Conservation (phyloP, 768 basidiomycete genomes). For the Jaapia argillacea region DNA sequence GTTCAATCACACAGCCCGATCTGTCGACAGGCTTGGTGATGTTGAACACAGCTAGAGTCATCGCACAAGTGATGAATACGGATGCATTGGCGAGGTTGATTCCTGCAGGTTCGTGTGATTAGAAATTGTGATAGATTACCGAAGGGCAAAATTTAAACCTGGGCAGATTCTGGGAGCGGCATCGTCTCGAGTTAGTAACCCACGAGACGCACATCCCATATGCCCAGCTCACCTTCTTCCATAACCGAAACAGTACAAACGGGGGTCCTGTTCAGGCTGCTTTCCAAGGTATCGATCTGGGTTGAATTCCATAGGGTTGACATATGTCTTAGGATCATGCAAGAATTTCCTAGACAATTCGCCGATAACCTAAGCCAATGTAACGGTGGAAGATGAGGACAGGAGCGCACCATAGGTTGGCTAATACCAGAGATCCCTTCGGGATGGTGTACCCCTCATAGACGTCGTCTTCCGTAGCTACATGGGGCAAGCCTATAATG, state of each 20-base stretch:
- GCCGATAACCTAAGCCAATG: background rate
- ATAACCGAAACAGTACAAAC: slow-evolving; percentile 18
- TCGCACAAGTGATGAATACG: slow-evolving; percentile 18
- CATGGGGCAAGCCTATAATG: slow-evolving; percentile 19
- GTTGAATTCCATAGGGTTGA: slow-evolving; percentile 22
- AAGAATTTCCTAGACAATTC: slow-evolving; percentile 18
- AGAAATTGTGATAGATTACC: background rate
- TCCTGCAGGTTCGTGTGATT: slow-evolving; percentile 1
- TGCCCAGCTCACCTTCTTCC: slow-evolving; percentile 14
- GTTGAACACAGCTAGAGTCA: slow-evolving; percentile 20
- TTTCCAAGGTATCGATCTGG: slow-evolving; percentile 21
- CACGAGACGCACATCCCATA: background rate
- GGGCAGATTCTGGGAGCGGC: slow-evolving; percentile 10
- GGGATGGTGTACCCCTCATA: slow-evolving; percentile 24
- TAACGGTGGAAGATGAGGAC: slow-evolving; percentile 3
- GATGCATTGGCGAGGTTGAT: slow-evolving; percentile 21
- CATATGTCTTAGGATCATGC: slow-evolving; percentile 22
- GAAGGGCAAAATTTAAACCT: slow-evolving; percentile 4
- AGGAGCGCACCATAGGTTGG: slow-evolving; percentile 22
- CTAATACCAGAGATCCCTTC: slow-evolving; percentile 21
- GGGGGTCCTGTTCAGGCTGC: slow-evolving; percentile 15
- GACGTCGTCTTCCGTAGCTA: slow-evolving; percentile 20
- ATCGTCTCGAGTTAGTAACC: background rate
- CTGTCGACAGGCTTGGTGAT: slow-evolving; percentile 19
- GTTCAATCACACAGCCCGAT: slow-evolving; percentile 15